Conservation (phyloP, 1,139 yeast genomes). For the Arxiozyma telluris region DNA sequence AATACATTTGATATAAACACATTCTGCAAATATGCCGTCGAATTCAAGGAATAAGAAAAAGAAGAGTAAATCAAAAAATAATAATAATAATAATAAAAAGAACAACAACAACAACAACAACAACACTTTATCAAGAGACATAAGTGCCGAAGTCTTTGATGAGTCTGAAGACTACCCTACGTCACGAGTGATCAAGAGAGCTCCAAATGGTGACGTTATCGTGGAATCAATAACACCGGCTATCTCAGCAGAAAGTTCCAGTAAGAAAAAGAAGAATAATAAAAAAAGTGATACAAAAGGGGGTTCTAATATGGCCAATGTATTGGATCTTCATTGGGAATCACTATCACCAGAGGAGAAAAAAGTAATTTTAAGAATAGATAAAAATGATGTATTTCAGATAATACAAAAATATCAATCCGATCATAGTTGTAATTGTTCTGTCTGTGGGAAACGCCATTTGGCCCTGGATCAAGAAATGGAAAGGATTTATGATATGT, state of each 20-base stretch:
- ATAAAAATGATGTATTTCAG: slow-evolving; percentile 60
- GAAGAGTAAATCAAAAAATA: slow-evolving; percentile 22
- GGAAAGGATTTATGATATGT: slow-evolving; percentile 59
- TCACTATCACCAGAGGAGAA: slow-evolving; percentile 53
- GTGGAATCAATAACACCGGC: slow-evolving; percentile 34
- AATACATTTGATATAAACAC: neutral
- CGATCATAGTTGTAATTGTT: slow-evolving; percentile 55
- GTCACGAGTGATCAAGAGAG: slow-evolving; percentile 63
- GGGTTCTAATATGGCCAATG: slow-evolving; percentile 15
- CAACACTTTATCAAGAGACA: neutral
- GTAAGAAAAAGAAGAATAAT: slow-evolving; percentile 43
- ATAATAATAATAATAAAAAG: slow-evolving; percentile 7
- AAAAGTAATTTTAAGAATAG: slow-evolving; percentile 54
- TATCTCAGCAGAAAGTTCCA: slow-evolving; percentile 3
- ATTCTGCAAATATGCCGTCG: slow-evolving; percentile 16
- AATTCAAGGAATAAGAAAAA: slow-evolving; percentile 24
- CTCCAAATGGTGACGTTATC: slow-evolving; percentile 65
- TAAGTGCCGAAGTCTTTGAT: slow-evolving; percentile 41
- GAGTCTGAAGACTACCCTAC: slow-evolving; percentile 61
- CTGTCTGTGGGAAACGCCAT: slow-evolving; percentile 71
- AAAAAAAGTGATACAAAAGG: slow-evolving; percentile 25
- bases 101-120: neutral
- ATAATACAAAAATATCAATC: slow-evolving; percentile 52
- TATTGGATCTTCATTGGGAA: slow-evolving; percentile 49
- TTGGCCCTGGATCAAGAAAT: slow-evolving; percentile 70